These are phyloP conservation scores for Marasmius sp. DNA, from an alignment of 1,284 basidiomycete species.

Conservation along the genomic window DNA sequence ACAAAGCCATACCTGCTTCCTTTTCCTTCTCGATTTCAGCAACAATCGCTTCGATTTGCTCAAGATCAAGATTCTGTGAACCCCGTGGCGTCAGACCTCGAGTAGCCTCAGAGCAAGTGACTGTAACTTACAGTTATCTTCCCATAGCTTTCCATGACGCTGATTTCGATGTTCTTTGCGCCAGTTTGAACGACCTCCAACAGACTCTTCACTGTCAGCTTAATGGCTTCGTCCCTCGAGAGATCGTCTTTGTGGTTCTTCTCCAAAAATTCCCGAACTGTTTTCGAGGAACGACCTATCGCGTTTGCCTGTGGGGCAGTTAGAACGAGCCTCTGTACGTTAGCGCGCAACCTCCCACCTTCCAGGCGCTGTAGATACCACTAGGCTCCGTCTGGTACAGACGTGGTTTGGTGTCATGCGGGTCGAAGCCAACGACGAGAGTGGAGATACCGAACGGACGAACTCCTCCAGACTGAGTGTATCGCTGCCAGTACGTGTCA, in stretches of 20 bases:
- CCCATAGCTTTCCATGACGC: slow-evolving; percentile 92
- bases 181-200: slow-evolving; percentile 99
- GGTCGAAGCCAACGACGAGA: slow-evolving; percentile 96
- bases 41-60: slow-evolving; percentile 90
- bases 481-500: slow-evolving; percentile 54
- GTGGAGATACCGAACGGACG: slow-evolving; percentile 98
- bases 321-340: not conserved
- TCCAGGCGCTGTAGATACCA: slow-evolving; percentile 99
- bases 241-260: slow-evolving; percentile 97
- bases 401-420: slow-evolving; percentile 84
- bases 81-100: slow-evolving; percentile 7
- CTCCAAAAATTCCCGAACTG: slow-evolving; percentile 97
- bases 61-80: slow-evolving; percentile 75
- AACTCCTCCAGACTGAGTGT: slow-evolving; percentile 99
- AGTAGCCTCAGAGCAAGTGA: not conserved
- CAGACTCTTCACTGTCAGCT: slow-evolving; percentile 93
- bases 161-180: slow-evolving; percentile 98
- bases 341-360: slow-evolving; percentile 52
- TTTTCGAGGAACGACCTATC: slow-evolving; percentile 97
- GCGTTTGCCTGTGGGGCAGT: slow-evolving; percentile 77
- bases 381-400: slow-evolving; percentile 98
- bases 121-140: slow-evolving; percentile 75
- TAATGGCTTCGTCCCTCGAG: slow-evolving; percentile 87
- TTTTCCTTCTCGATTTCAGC: slow-evolving; percentile 92
- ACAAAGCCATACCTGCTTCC: slow-evolving; percentile 72